A percentile compares a stretch with the other conserved stretches of the same genome.
phyloP scores from a whole-genome alignment of 371 early-diverging fungal genomes.

The Saksenaea vasiformis region DNA sequence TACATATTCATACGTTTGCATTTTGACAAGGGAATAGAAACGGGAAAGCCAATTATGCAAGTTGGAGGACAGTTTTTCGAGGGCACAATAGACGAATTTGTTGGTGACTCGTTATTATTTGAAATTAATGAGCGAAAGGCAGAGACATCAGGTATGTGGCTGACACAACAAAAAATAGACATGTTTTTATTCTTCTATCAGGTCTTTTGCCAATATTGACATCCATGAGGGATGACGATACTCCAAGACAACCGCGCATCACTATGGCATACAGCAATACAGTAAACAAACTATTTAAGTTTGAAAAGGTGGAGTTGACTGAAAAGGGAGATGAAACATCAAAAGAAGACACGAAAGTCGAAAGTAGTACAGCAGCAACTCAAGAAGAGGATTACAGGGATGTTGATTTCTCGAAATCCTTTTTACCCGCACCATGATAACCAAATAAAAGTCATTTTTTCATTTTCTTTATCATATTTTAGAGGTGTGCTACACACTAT shows the following conservation, averaged over 20 bases:
- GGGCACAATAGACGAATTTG: constrained; percentile 3
- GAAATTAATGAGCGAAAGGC: constrained; percentile 5
- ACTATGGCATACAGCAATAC: background rate
- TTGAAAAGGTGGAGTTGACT: background rate
- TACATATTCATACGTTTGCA: background rate
- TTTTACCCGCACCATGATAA: background rate
- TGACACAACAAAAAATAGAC: background rate
- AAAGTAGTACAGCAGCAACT: background rate
- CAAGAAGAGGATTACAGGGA: background rate
- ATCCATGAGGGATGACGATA: constrained; percentile 19
- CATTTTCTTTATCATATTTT: background rate
- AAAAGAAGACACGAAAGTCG: background rate
- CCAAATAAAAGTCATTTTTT: background rate
- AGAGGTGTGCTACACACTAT: constrained; percentile 2
- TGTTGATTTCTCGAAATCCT: background rate
- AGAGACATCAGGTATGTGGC: background rate
- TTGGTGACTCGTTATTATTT: constrained; percentile 4
- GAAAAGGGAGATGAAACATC: background rate
- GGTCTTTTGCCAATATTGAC: background rate
- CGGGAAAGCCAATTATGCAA: background rate
- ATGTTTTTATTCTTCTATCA: background rate
- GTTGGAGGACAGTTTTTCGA: background rate
- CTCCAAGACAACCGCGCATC: constrained; percentile 8
- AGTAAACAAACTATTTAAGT: background rate
- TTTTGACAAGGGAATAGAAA: constrained; percentile 7